phyloP scores from a whole-genome alignment of 2,329 filamentous ascomycete genomes.

The Ophiocordyceps camponoti-floridani region DNA sequence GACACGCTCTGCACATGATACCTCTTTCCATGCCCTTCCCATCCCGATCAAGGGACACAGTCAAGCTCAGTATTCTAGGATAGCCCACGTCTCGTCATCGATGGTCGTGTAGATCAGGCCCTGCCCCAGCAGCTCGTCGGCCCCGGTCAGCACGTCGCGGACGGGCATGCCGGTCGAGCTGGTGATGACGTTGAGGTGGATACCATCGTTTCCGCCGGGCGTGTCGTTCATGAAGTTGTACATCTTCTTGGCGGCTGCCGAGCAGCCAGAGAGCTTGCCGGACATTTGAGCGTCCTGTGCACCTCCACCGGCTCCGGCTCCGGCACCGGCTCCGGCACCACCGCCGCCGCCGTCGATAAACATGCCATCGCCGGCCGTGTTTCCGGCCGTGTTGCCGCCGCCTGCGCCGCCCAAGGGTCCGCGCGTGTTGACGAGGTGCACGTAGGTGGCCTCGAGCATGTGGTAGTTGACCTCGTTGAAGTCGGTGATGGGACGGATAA shows the following conservation, averaged over 20 bases:
- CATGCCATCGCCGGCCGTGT: slow-evolving; percentile 28
- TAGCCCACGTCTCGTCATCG: slow-evolving; percentile 82
- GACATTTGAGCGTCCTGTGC: slow-evolving; percentile 11
- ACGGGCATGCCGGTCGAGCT: slow-evolving; percentile 44
- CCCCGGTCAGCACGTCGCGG: slow-evolving; percentile 55
- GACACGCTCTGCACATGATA: not conserved
- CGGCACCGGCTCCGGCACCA: slow-evolving; percentile 23
- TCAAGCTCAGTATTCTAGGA: slow-evolving; percentile 39
- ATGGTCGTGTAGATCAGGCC: slow-evolving; percentile 80
- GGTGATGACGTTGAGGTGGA: slow-evolving; percentile 66
- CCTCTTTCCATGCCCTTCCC: not conserved
- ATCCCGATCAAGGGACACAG: too few relatives aligned
- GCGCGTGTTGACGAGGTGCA: slow-evolving; percentile 68
- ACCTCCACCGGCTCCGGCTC: slow-evolving; percentile 14
- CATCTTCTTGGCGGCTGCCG: slow-evolving; percentile 45
- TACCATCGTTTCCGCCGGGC: slow-evolving; percentile 61
- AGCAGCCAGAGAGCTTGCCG: slow-evolving; percentile 28
- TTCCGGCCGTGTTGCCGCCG: slow-evolving; percentile 13
- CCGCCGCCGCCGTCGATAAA: slow-evolving; percentile 34
- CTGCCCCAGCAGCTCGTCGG: slow-evolving; percentile 58
- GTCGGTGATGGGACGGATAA: slow-evolving; percentile 63
- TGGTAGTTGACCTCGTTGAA: slow-evolving; percentile 91
- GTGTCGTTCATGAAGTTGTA: slow-evolving; percentile 50
- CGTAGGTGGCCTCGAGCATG: slow-evolving; percentile 72
- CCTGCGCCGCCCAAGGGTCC: slow-evolving; percentile 35